Conservation (phyloP, 257 asterid species). For the Rehmannia glutinosa region DNA sequence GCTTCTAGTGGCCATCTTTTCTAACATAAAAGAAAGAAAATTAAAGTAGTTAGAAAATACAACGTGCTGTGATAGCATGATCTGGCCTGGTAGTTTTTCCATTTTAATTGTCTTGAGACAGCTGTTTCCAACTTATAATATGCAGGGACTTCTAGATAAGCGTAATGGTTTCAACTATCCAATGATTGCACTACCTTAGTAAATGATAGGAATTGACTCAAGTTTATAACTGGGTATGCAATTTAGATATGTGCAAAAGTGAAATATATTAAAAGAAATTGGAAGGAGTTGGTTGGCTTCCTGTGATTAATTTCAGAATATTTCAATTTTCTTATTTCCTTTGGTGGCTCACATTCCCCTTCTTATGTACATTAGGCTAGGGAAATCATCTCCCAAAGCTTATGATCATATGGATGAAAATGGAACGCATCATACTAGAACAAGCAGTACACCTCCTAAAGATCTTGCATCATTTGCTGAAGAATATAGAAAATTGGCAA, state of each 20-base stretch:
- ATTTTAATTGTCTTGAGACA: not conserved
- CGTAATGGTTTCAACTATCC: not conserved
- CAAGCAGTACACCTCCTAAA: slow-evolving; percentile 60
- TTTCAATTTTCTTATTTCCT: slow-evolving; percentile 2
- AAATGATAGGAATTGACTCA: not conserved
- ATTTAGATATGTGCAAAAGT: not conserved
- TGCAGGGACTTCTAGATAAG: not conserved
- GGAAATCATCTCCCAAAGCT: slow-evolving; percentile 55
- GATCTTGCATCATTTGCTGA: slow-evolving; percentile 88
- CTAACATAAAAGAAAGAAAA: not conserved
- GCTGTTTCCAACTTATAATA: not conserved
- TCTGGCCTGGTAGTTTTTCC: slow-evolving; percentile 15
- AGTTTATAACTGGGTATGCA: slow-evolving; percentile 5
- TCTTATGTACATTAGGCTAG: slow-evolving; percentile 52
- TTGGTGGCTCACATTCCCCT: slow-evolving; percentile 17
- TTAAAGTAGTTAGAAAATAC: not conserved
- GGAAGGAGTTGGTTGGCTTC: slow-evolving; percentile 11
- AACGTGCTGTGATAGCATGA: not conserved
- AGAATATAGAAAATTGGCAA: slow-evolving; percentile 87
- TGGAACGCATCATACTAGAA: slow-evolving; percentile 52
- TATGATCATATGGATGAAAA: slow-evolving; percentile 61
- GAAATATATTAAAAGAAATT: not conserved
- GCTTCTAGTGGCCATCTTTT: not conserved
- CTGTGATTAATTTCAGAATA: not conserved
- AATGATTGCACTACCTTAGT: not conserved